phyloP scores from a whole-genome alignment of 169 alveolate species.

The Eimeria praecox region DNA sequence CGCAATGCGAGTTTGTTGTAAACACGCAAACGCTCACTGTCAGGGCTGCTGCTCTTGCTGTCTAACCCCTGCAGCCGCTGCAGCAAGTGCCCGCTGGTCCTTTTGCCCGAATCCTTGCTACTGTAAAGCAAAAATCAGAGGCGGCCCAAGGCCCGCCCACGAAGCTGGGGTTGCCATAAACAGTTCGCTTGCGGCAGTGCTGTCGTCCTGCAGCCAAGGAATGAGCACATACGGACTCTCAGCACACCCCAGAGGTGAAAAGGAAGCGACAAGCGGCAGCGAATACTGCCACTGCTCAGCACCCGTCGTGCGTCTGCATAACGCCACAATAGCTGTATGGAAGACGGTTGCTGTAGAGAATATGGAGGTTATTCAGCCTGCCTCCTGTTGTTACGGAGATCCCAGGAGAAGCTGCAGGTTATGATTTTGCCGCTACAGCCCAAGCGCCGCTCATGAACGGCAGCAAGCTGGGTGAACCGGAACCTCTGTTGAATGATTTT shows the following conservation, averaged over 20 bases:
- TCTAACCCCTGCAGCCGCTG: conserved; percentile 10
- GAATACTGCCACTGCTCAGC: not conserved
- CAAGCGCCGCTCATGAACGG: not conserved
- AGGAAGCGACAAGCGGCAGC: not conserved
- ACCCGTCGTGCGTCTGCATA: not conserved
- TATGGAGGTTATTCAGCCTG: not conserved
- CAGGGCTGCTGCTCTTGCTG: conserved; percentile 7
- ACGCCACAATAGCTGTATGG: not conserved
- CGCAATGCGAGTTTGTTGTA: not conserved
- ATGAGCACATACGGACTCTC: not conserved
- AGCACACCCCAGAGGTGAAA: not conserved
- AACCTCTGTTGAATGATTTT: not conserved
- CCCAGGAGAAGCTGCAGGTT: not conserved
- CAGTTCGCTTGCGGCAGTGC: conserved; percentile 4
- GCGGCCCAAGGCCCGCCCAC: not conserved
- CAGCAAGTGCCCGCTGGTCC: not conserved
- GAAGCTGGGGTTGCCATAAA: not conserved
- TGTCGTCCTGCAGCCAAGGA: not conserved
- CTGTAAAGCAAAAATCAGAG: not conserved
- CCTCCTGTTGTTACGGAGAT: not conserved
- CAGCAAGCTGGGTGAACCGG: not conserved
- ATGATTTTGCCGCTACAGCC: conserved; percentile 27
- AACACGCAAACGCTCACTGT: not conserved
- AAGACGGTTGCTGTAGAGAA: not conserved
- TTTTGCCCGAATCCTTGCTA: not conserved